Base-by-base conservation (phyloP, 2,329 filamentous ascomycete genomes). In the Corniculantispora saksenae region DNA sequence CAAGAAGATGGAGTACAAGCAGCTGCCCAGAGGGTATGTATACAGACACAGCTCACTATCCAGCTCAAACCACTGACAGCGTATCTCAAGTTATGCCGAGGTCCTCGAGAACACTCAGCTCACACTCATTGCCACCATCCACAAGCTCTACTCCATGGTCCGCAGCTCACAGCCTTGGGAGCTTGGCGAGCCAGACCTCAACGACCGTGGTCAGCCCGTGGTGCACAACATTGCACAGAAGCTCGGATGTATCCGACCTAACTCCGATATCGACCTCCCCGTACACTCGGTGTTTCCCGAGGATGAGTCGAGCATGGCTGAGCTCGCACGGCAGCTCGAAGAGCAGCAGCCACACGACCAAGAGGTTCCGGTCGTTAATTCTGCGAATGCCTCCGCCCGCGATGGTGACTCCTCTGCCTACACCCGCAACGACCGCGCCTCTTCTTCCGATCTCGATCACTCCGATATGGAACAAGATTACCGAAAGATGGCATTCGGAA, bases 1-100 rank as follows among this genome's bases (percentile, higher is more conserved):
- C 67, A 89, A 89, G 72, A 89, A 89, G 84, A 86, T 86, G n/a
- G 86, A 89, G 71, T 89, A 87, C 74, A 89, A 89, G 78, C 86
- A 89, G 75, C 74, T 89, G 55, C 86, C 87, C 13, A 78, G 84
- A 79, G 86, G 86, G 82, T 88, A 81, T 66, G 83, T 73, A 19
- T 19, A 47, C 17, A 43, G 32, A 32, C 32, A 32, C 32, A 40
- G 47, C 23, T 57, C 19, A 29, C 10, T 4, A 35, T 25, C 9
- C 15, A 15, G 10, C 21, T 47, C n/a, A 38, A n/a, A 7, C 5
- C 21, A 17, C 7, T 35, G 25, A 32, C 21, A 66, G n/a, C 53
- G 40, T 63, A 55, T 21, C 3, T 27, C 2, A 15, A 87, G 85
- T 63, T 89, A 89, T 69, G 86, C 86, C 61, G 87, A 89, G 72